phyloP scores from a whole-genome alignment of 805 yeast species.

The Wickerhamomyces xylosicus region DNA sequence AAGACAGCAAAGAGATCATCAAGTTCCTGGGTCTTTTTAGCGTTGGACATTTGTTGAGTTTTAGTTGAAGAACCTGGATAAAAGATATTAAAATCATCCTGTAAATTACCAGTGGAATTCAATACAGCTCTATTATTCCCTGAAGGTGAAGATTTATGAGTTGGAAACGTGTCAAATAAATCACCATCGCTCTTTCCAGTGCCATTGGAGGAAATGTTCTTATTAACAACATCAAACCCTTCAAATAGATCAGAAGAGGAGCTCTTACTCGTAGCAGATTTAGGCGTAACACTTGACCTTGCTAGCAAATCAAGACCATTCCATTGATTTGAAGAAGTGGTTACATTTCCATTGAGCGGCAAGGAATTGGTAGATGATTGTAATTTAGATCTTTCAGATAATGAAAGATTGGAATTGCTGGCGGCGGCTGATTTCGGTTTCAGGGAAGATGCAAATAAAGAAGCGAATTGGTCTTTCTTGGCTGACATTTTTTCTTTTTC shows the following conservation, averaged over 20 bases:
- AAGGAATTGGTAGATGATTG: constrained; percentile 4
- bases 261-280: neutral
- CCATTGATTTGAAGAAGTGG: constrained; percentile 19
- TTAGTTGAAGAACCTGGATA: constrained; percentile 1
- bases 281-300: constrained; percentile 2
- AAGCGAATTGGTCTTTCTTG: constrained; percentile 19
- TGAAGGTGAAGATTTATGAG: neutral
- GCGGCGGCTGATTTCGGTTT: constrained; percentile 8
- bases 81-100: constrained; percentile 10
- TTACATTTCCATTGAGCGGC: too few species aligned
- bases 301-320: constrained; percentile 28
- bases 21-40: constrained; percentile 11
- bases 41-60: constrained; percentile 2
- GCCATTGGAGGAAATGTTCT: constrained; percentile 1
- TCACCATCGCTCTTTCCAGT: constrained; percentile 4
- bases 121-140: neutral
- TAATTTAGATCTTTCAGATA: constrained; percentile 25
- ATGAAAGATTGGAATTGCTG: constrained; percentile 19
- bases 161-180: constrained; percentile 15
- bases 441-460: constrained; percentile 11
- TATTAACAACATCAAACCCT: constrained; percentile 12
- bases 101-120: constrained; percentile 4
- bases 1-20: constrained; percentile 24
- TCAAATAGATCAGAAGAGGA: constrained; percentile 11
- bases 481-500: constrained; percentile 5